Evolutionary conservation across 768 basidiomycete species (phyloP).

Genomic region (Russula foetens): DNA sequence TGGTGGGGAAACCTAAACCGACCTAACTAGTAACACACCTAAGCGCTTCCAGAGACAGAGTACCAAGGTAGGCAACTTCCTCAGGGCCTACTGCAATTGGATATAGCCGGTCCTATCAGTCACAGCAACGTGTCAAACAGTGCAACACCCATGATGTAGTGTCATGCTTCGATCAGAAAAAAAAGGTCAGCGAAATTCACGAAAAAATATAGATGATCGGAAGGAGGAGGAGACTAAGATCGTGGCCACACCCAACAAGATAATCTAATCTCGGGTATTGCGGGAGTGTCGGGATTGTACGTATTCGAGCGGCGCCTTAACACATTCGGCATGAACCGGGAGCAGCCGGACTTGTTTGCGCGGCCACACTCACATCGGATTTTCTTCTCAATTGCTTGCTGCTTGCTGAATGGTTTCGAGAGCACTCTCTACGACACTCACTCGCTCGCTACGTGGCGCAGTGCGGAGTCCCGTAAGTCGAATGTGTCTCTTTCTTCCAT

Average conservation of each 20-base stretch:
- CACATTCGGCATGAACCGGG: neutral
- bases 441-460: constrained; percentile 13
- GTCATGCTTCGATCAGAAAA: neutral
- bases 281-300: neutral
- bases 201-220: neutral
- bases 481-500: neutral
- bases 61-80: neutral
- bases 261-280: neutral
- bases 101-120: too few relatives aligned
- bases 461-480: constrained; percentile 11
- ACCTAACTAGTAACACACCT: neutral
- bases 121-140: too few relatives aligned
- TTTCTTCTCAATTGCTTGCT: constrained; percentile 19
- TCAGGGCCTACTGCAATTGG: neutral
- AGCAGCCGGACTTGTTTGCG: neutral
- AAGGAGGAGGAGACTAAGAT: too few relatives aligned
- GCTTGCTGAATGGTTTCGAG: constrained; percentile 35
- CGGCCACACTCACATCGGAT: constrained; percentile 24
- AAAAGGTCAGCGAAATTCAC: neutral
- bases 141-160: too few relatives aligned
- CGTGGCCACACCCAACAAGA: too few relatives aligned
- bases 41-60: neutral
- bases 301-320: neutral
- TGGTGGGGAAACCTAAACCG: neutral
- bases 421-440: constrained; percentile 13